Conservation (phyloP, 106 monocot species). For the Dactylorhiza incarnata region DNA sequence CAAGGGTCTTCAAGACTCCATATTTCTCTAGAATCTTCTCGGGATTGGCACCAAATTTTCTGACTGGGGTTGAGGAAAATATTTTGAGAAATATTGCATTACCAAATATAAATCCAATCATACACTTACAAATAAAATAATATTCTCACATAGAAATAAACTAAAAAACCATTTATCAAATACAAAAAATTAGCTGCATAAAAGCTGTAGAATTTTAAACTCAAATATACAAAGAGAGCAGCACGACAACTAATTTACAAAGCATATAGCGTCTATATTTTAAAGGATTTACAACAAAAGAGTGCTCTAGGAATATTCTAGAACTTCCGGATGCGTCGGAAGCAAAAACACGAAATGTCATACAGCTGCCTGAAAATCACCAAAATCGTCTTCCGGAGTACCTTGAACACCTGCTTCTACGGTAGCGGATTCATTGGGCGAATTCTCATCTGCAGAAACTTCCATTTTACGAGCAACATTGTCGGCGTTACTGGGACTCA, state of each 20-base stretch:
- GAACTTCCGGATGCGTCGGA: not conserved
- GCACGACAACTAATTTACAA: not conserved
- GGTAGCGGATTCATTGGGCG: constrained; percentile 10
- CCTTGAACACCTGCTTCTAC: constrained; percentile 25
- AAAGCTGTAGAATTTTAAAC: not conserved
- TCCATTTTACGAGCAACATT: not conserved
- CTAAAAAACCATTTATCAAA: no score
- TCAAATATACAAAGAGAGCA: not conserved
- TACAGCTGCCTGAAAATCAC: constrained; percentile 81
- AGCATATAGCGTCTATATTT: not conserved
- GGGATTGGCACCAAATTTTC: no score
- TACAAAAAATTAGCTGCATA: no score
- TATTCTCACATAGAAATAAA: no score
- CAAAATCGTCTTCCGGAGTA: constrained; percentile 74
- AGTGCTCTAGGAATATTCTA: not conserved
- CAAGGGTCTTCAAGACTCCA: no score
- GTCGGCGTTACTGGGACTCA: not conserved
- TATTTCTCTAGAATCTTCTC: no score
- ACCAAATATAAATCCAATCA: no score
- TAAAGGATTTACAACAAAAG: not conserved
- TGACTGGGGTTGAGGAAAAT: no score
- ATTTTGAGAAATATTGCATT: no score
- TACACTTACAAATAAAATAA: no score
- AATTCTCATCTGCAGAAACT: constrained; percentile 10
- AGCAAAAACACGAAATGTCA: not conserved